Percentiles rank a stretch among this genome's conserved stretches.
These are phyloP conservation scores for Dendrostoma leiphaemia DNA, from an alignment of 2,329 filamentous ascomycete genomes.

Conservation along the genomic window DNA sequence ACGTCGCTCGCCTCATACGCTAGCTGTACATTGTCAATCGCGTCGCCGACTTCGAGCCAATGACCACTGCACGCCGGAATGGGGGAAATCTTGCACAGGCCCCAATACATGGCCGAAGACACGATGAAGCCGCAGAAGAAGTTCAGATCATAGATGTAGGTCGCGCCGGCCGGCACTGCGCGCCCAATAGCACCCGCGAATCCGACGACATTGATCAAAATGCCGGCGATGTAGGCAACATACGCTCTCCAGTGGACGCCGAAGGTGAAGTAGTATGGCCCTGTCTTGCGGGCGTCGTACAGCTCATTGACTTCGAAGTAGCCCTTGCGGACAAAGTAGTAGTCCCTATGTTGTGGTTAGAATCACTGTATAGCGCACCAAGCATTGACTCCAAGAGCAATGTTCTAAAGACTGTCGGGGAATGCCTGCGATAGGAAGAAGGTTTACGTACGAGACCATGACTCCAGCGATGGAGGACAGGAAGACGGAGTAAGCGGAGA, in stretches of 20 bases:
- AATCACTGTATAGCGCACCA: no score
- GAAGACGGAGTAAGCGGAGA: slow-evolving; percentile 90
- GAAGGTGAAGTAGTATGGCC: slow-evolving; percentile 70
- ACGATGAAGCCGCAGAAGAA: slow-evolving; percentile 85
- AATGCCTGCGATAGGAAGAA: no score
- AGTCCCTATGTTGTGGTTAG: no score
- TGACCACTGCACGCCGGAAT: slow-evolving; percentile 70
- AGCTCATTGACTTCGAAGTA: slow-evolving; percentile 77
- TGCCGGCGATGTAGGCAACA: slow-evolving; percentile 76
- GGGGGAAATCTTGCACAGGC: slow-evolving; percentile 66
- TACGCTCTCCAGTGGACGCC: slow-evolving; percentile 86
- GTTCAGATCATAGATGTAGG: slow-evolving; percentile 86
- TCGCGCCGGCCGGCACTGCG: slow-evolving; percentile 72
- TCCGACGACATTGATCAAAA: slow-evolving; percentile 87
- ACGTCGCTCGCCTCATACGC: slow-evolving; percentile 37
- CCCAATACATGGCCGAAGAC: slow-evolving; percentile 64
- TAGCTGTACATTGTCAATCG: slow-evolving; percentile 53
- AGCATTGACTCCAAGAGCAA: no score
- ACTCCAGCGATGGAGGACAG: slow-evolving; percentile 93
- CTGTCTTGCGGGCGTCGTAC: slow-evolving; percentile 66
- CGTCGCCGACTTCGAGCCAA: slow-evolving; percentile 76
- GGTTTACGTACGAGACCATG: no score
- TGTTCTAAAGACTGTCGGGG: no score
- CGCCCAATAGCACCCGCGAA: slow-evolving; percentile 79
- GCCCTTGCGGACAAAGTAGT: slow-evolving; percentile 81